These are phyloP conservation scores for Fraxinus greggii DNA, from an alignment of 305 asterid species.

Conservation along the genomic window DNA sequence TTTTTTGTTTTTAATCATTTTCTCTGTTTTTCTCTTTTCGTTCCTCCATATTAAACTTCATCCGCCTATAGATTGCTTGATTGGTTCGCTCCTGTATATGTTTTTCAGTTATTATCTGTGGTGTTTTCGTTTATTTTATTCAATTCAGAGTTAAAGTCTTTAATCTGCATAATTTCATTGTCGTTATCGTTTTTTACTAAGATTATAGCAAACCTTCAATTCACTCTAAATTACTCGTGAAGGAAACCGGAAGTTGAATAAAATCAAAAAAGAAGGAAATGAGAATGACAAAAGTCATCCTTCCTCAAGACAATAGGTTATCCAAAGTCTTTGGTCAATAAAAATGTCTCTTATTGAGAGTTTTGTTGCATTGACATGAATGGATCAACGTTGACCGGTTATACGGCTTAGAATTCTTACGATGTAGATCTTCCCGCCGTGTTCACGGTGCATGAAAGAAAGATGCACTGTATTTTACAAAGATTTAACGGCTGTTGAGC, in stretches of 20 bases:
- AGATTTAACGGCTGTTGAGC: not conserved
- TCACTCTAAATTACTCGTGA: not conserved
- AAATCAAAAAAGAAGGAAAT: conserved; percentile 10
- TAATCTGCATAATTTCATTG: not conserved
- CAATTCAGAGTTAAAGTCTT: not conserved
- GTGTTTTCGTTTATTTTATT: not conserved
- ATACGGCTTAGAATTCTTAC: not conserved
- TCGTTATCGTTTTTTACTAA: not conserved
- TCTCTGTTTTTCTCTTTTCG: not conserved
- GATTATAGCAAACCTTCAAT: not conserved
- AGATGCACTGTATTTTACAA: not conserved
- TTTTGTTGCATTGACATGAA: not conserved
- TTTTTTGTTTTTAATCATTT: conserved; percentile 2
- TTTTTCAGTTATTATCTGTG: not conserved
- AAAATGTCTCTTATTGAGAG: not conserved
- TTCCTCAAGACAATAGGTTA: not conserved
- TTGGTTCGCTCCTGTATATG: not conserved
- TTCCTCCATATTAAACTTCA: not conserved
- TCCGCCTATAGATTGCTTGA: not conserved
- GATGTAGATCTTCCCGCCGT: not conserved
- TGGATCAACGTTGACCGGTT: not conserved
- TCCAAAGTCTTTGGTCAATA: not conserved
- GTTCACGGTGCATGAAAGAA: not conserved
- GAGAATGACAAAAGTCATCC: not conserved
- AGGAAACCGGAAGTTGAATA: not conserved